Evolutionary conservation across 1,139 yeast species (phyloP), one percentile per base, ranked within the genome.

Genomic region (Zygosaccharomyces sapae): DNA sequence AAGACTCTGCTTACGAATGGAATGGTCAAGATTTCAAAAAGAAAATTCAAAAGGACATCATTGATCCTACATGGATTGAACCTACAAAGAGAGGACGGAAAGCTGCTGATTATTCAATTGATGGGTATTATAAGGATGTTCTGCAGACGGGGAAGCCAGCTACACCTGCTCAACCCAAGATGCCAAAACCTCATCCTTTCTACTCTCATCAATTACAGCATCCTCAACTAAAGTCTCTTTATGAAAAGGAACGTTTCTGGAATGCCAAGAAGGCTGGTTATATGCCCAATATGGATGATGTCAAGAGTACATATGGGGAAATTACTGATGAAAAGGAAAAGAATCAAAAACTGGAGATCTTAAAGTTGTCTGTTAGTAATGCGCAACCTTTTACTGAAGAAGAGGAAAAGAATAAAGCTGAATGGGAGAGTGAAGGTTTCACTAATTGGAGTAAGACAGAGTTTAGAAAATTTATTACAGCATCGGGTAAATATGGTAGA

Each of bases 11-110:
- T 5, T 85, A 85, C 64, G 92, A 85, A 66, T 85, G 95, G 95
- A 83, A 85, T 64, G 95, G 95, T 41, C 81, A 83, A 54, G 84
- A 83, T 59, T 85, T 84, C 69, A 83, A 83, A 65, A 84, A 83
- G 71, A 82, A 81, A 55, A 75, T 74, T 33, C 68, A 70, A 40
- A 64, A 74, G 35, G 70, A 73, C 18, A 69, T 72, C 25, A 59
- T 69, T 24, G 65, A 65, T 35, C 63, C 64, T 2, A 38, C 73
- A 53, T 83, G 87, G 87, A 80, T 84, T 50, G 80, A 83, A 52
- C 89, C 90, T 1, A 77, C 86, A 1, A 84, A 83, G 61, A 76
- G 94, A 69, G 92, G 84, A 65, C 74, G 92, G 53, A 84, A 83
- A 61, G 87, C 83, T 55, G 87, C 83, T 54, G 85, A 84, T 58